Conservation (phyloP, 176 grass and related monocot genomes). For the Lolium rigidum region DNA sequence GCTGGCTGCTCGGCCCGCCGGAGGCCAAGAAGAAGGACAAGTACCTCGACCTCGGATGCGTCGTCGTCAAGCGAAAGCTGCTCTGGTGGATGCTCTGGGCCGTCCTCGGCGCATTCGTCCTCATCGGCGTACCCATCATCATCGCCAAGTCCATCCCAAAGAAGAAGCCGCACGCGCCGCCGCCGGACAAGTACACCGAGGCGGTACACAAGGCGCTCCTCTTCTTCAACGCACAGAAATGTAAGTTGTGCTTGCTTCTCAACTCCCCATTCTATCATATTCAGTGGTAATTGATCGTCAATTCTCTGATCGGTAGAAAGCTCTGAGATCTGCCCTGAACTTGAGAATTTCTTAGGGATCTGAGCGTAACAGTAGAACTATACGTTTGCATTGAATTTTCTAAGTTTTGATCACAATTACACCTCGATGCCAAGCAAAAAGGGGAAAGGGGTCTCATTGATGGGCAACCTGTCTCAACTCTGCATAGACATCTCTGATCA, state of each 20-base stretch:
- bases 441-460: background rate
- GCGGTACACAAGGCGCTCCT: constrained; percentile 91
- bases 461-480: background rate
- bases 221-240: constrained; percentile 99
- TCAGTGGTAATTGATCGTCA: background rate
- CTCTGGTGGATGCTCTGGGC: constrained; percentile 76
- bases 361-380: background rate
- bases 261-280: background rate
- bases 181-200: constrained; percentile 71
- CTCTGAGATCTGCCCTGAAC: background rate
- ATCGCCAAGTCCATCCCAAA: constrained; percentile 89
- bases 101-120: constrained; percentile 65
- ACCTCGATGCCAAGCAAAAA: constrained; percentile 11
- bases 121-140: constrained; percentile 84
- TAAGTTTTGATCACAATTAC: constrained; percentile 17
- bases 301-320: background rate
- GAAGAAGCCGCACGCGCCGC: constrained; percentile 63
- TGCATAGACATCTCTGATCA: background rate
- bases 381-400: background rate
- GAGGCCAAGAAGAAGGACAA: constrained; percentile 95
- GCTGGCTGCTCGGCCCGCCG: constrained; percentile 85
- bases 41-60: constrained; percentile 89
- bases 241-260: constrained; percentile 39
- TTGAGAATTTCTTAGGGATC: background rate
- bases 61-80: constrained; percentile 80